Evolutionary conservation across 2,329 filamentous ascomycete genomes (phyloP), one percentile per base, ranked within the genome.

Genomic region (Aspergillus proliferans): DNA sequence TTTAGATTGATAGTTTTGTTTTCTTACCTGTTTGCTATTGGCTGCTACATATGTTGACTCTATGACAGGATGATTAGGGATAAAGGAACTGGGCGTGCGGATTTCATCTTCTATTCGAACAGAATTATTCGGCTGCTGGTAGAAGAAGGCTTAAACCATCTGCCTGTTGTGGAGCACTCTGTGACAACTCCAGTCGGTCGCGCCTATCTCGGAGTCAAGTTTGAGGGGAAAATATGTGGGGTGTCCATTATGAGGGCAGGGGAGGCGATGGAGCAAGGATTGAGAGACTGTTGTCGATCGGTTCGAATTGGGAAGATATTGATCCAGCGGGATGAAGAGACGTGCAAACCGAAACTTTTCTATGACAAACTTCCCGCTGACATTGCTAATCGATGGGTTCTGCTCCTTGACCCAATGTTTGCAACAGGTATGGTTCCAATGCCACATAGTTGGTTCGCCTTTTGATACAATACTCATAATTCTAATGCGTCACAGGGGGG

Each of bases 51-150:
- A 56, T 48, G 15, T 47, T 52, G 50, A 50, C 47, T 48, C 43
- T 50, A 46, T 49, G 47, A 55, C 62, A 97, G 92, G 54, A 96
- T 96, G 81, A 97, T 98, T 66, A 86, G 93, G 60, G 90, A 95
- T 71, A 88, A 87, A 70, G 81, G 86, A 58, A 98, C 93, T 5
- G 83, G 86, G 49, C 87, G 93, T 51, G 93, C 90, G 54, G 93
- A 98, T 71, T 98, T 98, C 70, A 96, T 98, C 66, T 98, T 98
- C 75, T 95, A 97, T 76, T 95, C 91, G 40, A 98, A 98, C 73
- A 84, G 93, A 52, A 97, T 98, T 68, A 97, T 97, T 68, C 88
- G 93, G 28, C 79, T 98, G 39, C 80, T 98, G 6, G 93, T 98
- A 38, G 93, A 98, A 71, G 93, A 98, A 73, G 93, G 93, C 3